Percentiles rank a stretch among this genome's conserved stretches.
Evolutionary conservation across 345 rosid species (phyloP).

Genomic region (Rhodomyrtus tomentosa): DNA sequence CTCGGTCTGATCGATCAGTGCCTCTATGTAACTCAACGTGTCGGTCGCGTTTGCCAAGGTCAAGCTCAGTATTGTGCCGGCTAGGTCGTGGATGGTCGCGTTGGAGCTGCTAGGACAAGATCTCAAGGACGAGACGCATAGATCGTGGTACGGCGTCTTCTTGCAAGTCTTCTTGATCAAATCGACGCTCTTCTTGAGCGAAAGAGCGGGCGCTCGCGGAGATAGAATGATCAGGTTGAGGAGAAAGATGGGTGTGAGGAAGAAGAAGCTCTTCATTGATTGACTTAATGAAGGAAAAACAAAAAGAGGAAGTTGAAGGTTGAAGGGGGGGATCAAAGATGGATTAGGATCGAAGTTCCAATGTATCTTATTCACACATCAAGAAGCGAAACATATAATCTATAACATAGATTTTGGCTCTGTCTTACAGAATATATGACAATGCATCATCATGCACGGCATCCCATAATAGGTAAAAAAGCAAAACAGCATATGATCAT

Average conservation of each 20-base stretch:
- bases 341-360: not conserved
- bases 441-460: not conserved
- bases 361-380: not conserved
- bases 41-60: conserved; percentile 48
- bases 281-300: not conserved
- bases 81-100: conserved; percentile 31
- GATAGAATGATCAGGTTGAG: not conserved
- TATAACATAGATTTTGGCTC: not conserved
- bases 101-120: conserved; percentile 17
- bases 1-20: conserved; percentile 19
- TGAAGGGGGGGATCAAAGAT: not conserved
- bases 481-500: not conserved
- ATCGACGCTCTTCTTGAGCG: conserved; percentile 7
- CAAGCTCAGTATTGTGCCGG: conserved; percentile 25
- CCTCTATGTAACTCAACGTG: conserved; percentile 36
- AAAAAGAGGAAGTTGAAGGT: not conserved
- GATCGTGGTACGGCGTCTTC: conserved; percentile 61
- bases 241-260: not conserved
- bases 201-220: not conserved
- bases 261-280: not conserved
- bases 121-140: conserved; percentile 40
- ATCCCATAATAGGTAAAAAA: not conserved
- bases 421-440: not conserved
- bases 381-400: not conserved
- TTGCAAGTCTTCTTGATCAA: conserved; percentile 50